phyloP scores from a whole-genome alignment of 2,329 filamentous ascomycete genomes.

The Aspergillus proliferans region DNA sequence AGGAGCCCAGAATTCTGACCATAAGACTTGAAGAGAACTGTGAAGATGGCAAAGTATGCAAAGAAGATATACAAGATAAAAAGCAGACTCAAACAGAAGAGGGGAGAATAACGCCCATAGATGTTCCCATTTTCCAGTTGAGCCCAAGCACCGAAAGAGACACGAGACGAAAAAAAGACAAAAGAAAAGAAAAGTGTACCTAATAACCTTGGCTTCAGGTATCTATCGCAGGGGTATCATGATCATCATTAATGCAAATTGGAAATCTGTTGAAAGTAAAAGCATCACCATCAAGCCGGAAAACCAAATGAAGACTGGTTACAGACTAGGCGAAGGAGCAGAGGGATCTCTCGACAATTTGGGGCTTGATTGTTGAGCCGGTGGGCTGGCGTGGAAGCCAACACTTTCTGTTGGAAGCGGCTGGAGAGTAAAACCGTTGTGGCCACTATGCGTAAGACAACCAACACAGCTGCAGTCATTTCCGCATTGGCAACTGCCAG shows the following conservation, averaged over 20 bases:
- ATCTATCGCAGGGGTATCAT: slow-evolving; percentile 26
- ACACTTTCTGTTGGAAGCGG: slow-evolving; percentile 1
- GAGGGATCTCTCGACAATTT: slow-evolving; percentile 13
- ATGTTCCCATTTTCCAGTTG: neutral
- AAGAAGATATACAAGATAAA: neutral
- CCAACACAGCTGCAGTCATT: slow-evolving; percentile 49
- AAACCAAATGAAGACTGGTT: neutral
- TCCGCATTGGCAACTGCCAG: slow-evolving; percentile 48
- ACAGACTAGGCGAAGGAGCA: slow-evolving; percentile 17
- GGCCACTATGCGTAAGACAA: slow-evolving; percentile 48
- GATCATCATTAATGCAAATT: slow-evolving; percentile 11
- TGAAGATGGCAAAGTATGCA: neutral
- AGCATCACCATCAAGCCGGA: neutral
- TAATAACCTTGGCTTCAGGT: slow-evolving; percentile 7
- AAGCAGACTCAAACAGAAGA: neutral
- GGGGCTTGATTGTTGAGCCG: neutral
- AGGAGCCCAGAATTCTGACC: neutral
- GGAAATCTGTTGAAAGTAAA: neutral
- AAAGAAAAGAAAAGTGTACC: slow-evolving; percentile 2
- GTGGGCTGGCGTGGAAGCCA: slow-evolving; percentile 1
- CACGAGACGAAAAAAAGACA: neutral
- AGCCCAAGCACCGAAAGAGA: neutral
- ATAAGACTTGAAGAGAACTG: neutral
- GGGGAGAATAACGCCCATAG: neutral
- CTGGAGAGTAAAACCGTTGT: slow-evolving; percentile 39